These are phyloP conservation scores for Penicillium sp. DNA, from an alignment of 2,329 filamentous ascomycete species.

Conservation along the genomic window DNA sequence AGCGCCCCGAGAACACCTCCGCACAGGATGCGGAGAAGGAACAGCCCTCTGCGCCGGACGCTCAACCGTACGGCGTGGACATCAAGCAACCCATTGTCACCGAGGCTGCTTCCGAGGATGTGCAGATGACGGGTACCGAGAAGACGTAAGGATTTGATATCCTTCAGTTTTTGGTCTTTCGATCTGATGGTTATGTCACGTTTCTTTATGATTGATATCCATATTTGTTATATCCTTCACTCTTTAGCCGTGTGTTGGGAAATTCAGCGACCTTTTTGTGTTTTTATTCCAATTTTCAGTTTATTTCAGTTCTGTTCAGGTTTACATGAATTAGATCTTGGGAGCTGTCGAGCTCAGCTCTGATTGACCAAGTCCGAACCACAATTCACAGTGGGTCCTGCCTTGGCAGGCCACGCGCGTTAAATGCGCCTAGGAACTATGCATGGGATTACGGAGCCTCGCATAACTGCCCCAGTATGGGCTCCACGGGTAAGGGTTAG, in stretches of 20 bases:
- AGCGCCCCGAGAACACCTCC: conserved; percentile 32
- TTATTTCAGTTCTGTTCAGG: no score
- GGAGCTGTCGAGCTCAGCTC: no score
- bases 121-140: conserved; percentile 38
- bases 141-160: conserved; percentile 22
- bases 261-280: neutral
- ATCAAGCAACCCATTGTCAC: conserved; percentile 27
- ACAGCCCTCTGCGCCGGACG: conserved; percentile 9
- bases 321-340: neutral
- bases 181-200: conserved; percentile 4
- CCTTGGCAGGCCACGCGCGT: no score
- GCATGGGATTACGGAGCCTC: no score
- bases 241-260: conserved; percentile 1
- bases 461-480: no score
- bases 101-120: conserved; percentile 25
- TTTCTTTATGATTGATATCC: conserved; percentile 28
- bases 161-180: neutral
- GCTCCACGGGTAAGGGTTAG: no score
- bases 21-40: conserved; percentile 23
- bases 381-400: no score
- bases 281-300: neutral
- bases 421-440: no score
- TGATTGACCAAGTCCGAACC: no score
- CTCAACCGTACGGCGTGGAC: conserved; percentile 26
- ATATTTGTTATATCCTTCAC: conserved; percentile 12